Evolutionary conservation across 1,284 basidiomycete genomes (phyloP).

Genomic region (Mixia osmundae): DNA sequence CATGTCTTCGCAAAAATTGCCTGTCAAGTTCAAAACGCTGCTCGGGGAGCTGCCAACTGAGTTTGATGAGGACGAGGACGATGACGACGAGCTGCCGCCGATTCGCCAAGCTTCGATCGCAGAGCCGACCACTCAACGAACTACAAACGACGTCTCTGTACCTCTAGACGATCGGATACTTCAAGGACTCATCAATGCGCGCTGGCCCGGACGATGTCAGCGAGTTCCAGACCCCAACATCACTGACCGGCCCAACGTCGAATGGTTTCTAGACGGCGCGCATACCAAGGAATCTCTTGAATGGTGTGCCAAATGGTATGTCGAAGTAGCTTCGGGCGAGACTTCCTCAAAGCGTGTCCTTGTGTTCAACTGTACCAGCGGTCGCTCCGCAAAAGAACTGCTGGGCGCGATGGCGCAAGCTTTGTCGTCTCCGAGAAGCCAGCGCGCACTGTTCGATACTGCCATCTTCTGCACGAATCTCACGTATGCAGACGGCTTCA

Average conservation of each 20-base stretch:
- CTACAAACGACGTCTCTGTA: too few relatives aligned
- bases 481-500: conserved; percentile 71
- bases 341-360: neutral
- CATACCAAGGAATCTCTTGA: conserved; percentile 79
- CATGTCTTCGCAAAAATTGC: conserved; percentile 26
- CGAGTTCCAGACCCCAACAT: conserved; percentile 36
- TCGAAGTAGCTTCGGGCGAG: neutral
- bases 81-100: neutral
- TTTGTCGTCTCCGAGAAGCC: conserved; percentile 1
- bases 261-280: conserved; percentile 87
- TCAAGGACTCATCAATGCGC: conserved; percentile 43
- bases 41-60: neutral
- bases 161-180: too few relatives aligned
- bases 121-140: too few relatives aligned
- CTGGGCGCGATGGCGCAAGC: conserved; percentile 33
- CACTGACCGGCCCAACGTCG: conserved; percentile 28
- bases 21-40: conserved; percentile 12
- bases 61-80: neutral
- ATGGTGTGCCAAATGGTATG: conserved; percentile 64
- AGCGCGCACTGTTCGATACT: conserved; percentile 39
- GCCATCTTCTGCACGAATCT: conserved; percentile 92
- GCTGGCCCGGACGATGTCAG: conserved; percentile 97
- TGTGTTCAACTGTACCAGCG: conserved; percentile 89
- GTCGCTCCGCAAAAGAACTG: conserved; percentile 53
- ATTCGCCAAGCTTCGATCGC: neutral